Percentiles rank a stretch among this genome's conserved stretches.
These are phyloP conservation scores for Paramecium caudatum DNA, from an alignment of 73 alveolate species.

Conservation along the genomic window DNA sequence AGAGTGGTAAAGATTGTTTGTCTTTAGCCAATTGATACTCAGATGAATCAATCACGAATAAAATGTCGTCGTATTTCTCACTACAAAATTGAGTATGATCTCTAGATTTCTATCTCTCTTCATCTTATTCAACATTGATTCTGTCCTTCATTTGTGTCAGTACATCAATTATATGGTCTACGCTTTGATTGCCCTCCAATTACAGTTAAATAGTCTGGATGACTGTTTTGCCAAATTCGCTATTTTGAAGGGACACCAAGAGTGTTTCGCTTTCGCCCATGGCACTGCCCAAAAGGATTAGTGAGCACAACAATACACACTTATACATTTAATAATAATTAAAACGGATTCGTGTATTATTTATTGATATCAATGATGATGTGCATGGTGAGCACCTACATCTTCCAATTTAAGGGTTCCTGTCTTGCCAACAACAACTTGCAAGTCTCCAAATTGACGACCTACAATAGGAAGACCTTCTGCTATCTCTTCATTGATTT, in stretches of 20 bases:
- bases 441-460: not conserved
- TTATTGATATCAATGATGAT: not conserved
- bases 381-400: not conserved
- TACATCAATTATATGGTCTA: not conserved
- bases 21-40: slow-evolving; percentile 38
- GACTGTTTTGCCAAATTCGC: slow-evolving; percentile 42
- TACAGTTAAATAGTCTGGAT: not conserved
- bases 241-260: not conserved
- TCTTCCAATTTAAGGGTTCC: slow-evolving; percentile 30
- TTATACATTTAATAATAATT: slow-evolving; percentile 16
- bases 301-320: slow-evolving; percentile 9
- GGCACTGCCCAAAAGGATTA: not conserved
- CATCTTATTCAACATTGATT: slow-evolving; percentile 20
- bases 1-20: slow-evolving; percentile 7
- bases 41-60: slow-evolving; percentile 28
- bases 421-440: slow-evolving; percentile 41
- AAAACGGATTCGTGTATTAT: slow-evolving; percentile 4
- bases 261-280: slow-evolving; percentile 10
- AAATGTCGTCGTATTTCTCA: slow-evolving; percentile 46
- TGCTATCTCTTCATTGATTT: slow-evolving; percentile 7
- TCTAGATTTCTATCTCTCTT: slow-evolving; percentile 19
- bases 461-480: slow-evolving; percentile 26
- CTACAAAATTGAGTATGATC: slow-evolving; percentile 42
- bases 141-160: not conserved
- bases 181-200: slow-evolving; percentile 7